Base-by-base conservation (phyloP, 768 basidiomycete species). In the Tubosaeta sp. region DNA sequence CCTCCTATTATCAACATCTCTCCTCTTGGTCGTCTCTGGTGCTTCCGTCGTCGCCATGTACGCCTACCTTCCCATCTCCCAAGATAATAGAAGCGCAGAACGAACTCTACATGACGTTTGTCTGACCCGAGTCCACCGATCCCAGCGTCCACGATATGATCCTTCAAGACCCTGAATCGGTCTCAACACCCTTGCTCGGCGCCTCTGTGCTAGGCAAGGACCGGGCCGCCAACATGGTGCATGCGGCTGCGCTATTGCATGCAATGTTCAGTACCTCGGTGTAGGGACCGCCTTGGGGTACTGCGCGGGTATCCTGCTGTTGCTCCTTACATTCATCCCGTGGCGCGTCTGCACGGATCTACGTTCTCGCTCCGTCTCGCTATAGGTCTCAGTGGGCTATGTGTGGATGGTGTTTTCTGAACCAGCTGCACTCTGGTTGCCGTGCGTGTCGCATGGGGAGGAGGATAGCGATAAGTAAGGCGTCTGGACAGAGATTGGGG, bases 1-100 rank as follows among this genome's bases (percentile, higher is more conserved):
- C n/a, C n/a, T n/a, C n/a, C n/a, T n/a, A n/a, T n/a, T n/a, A n/a
- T n/a, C n/a, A n/a, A n/a, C n/a, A n/a, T n/a, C n/a, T n/a, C n/a
- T n/a, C n/a, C n/a, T n/a, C n/a, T n/a, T n/a, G n/a, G n/a, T n/a
- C n/a, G n/a, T n/a, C n/a, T n/a, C n/a, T n/a, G 90, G 93, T 2
- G 87, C 86, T 0, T 88, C 86, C 4, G 74, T 86, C 11, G 94
- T 97, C 4, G 93, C 92, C 18, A 81, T 91, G 76, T 97, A 97
- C 63, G 80, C 91, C 0, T 95, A 95, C 67, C 79, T 95, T 4
- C 91, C 90, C 0, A 36, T 76, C 83, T n/a, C n/a, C n/a, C n/a
- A n/a, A n/a, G n/a, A n/a, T n/a, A n/a, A n/a, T n/a, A n/a, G n/a
- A n/a, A n/a, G 0, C 79, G 81, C 3, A 82, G 85, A 55, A 84